Evolutionary conservation across 345 rosid genomes (phyloP).

Genomic region (Lenwebbia sp.): DNA sequence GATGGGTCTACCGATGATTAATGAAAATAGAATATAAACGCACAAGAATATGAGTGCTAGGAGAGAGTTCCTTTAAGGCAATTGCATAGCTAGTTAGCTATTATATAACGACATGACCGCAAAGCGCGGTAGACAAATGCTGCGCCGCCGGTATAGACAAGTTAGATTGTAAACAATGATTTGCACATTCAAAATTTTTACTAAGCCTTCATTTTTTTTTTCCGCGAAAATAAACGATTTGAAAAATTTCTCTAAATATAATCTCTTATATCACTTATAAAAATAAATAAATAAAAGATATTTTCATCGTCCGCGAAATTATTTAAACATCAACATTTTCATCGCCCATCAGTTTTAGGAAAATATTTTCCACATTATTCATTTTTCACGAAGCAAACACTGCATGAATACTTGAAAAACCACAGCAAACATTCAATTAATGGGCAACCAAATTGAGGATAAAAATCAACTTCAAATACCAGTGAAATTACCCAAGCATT

Average conservation of each 20-base stretch:
- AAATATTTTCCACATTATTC: too few species aligned
- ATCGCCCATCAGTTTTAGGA: too few species aligned
- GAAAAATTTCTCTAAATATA: too few species aligned
- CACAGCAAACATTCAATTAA: neutral
- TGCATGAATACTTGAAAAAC: neutral
- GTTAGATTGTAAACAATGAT: neutral
- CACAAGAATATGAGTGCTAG: neutral
- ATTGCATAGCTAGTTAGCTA: neutral
- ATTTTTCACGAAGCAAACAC: too few species aligned
- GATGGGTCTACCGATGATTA: neutral
- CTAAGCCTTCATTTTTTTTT: too few species aligned
- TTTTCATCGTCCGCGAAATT: too few species aligned
- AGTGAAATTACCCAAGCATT: neutral
- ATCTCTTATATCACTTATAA: too few species aligned
- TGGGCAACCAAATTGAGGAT: neutral
- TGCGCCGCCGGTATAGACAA: fast-evolving
- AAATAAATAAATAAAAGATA: too few species aligned
- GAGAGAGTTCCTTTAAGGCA: neutral
- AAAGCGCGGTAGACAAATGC: neutral
- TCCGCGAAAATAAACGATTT: too few species aligned
- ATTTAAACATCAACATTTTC: too few species aligned
- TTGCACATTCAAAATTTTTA: neutral
- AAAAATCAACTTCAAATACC: neutral
- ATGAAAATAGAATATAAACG: neutral
- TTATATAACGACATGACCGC: neutral